Conservation (phyloP, 1,284 basidiomycete genomes). For the Sphagnurus paluster region DNA sequence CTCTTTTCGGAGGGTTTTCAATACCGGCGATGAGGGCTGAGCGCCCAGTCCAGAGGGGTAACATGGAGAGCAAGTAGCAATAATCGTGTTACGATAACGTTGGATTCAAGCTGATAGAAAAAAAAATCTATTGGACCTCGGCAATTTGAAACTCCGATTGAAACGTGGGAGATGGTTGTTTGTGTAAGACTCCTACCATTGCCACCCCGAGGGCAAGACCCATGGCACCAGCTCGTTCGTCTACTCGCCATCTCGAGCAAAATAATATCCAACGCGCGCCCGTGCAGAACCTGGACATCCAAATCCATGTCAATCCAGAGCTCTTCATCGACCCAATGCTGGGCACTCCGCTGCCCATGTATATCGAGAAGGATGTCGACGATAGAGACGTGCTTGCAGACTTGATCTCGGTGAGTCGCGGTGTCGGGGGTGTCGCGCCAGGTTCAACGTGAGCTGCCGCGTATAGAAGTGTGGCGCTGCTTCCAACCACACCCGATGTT, state of each 20-base stretch:
- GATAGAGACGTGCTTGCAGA: conserved; percentile 63
- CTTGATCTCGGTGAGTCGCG: conserved; percentile 58
- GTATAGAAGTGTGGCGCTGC: conserved; percentile 7
- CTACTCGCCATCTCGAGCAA: conserved; percentile 45
- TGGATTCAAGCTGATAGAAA: too few relatives aligned
- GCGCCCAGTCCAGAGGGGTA: too few relatives aligned
- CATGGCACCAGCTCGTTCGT: conserved; percentile 73
- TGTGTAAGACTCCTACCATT: conserved; percentile 44
- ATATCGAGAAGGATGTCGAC: conserved; percentile 76
- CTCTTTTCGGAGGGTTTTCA: too few relatives aligned
- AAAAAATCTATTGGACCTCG: too few relatives aligned
- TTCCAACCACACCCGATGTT: neutral
- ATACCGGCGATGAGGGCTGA: too few relatives aligned
- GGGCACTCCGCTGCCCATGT: conserved; percentile 70
- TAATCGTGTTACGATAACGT: too few relatives aligned
- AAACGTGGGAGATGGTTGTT: conserved; percentile 19
- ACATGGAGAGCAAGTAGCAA: too few relatives aligned
- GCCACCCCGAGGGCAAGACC: conserved; percentile 52
- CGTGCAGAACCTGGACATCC: conserved; percentile 22
- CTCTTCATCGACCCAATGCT: conserved; percentile 80
- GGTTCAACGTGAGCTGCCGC: too few relatives aligned
- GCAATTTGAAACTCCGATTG: conserved; percentile 19
- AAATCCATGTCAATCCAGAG: conserved; percentile 35
- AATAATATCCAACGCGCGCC: conserved; percentile 23
- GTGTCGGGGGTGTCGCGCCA: conserved; percentile 6